Percentiles rank a stretch among this genome's conserved stretches.
Evolutionary conservation across 2,329 filamentous ascomycete genomes (phyloP).

Genomic region (Stachybotrys echinatus): DNA sequence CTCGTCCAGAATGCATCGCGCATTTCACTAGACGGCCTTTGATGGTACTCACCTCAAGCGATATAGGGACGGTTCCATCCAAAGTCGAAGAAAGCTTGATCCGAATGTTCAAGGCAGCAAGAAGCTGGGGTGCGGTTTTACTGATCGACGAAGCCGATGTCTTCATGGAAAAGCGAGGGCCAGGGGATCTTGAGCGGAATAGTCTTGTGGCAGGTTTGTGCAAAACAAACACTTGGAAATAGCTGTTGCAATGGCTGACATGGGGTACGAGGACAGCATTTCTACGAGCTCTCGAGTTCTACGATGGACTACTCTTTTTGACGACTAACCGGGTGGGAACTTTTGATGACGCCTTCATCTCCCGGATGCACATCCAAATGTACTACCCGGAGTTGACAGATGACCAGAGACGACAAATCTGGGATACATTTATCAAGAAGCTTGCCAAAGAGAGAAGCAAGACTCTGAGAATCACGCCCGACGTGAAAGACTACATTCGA

Average conservation of each 20-base stretch:
- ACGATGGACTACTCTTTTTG: constrained; percentile 24
- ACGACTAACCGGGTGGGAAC: constrained; percentile 20
- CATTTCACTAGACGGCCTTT: constrained; percentile 22
- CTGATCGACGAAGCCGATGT: constrained; percentile 21
- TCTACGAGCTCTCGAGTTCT: constrained; percentile 21
- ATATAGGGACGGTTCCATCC: constrained; percentile 11
- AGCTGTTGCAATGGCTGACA: neutral
- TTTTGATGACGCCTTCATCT: constrained; percentile 26
- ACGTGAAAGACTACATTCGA: constrained; percentile 11
- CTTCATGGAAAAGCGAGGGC: constrained; percentile 6
- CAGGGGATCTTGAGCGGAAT: constrained; percentile 4
- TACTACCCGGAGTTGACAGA: constrained; percentile 21
- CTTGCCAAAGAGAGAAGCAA: constrained; percentile 16
- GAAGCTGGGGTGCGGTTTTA: constrained; percentile 17
- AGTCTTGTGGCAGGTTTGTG: constrained; percentile 7
- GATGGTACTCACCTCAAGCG: constrained; percentile 20
- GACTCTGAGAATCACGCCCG: constrained; percentile 13
- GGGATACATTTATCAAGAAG: constrained; percentile 21
- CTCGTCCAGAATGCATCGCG: constrained; percentile 24
- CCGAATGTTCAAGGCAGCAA: constrained; percentile 11
- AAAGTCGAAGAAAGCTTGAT: constrained; percentile 10
- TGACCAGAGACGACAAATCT: constrained; percentile 16
- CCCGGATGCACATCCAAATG: constrained; percentile 21
- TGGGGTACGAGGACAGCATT: too few relatives aligned
- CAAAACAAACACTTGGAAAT: neutral